Evolutionary conservation across 345 rosid genomes (phyloP), one percentile per base, ranked within the genome.

Genomic region (Corymbia maculata): DNA sequence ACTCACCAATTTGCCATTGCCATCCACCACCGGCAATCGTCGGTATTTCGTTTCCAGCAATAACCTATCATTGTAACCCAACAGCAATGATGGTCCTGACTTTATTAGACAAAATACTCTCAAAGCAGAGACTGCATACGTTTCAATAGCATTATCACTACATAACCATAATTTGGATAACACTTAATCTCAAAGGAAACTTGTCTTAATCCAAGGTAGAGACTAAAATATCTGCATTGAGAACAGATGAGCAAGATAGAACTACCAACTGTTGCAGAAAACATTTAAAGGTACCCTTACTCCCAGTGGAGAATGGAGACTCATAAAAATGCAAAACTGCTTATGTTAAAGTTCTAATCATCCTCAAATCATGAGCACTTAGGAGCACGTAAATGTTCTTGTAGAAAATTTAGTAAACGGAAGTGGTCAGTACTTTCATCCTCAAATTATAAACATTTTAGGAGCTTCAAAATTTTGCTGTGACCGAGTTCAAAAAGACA

Each of bases 11-110:
- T 93, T 94, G 49, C 99, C 99, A 79, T 94, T 89, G 51, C 91
- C 85, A 87, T 94, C 95, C 84, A 97, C 99, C 32, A 97, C 98
- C 21, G 99, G 99, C 89, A 97, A 92, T 87, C 98, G 92, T 85
- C 94, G 98, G 90, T 93, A 96, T 89, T 97, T 97, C 6, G 99
- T 96, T 92, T 96, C 97, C 11, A 97, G 95, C 92, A 97, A 93
- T 95, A 97, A 91, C 94, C 99, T 97, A 87, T 75, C 50, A 75
- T 36, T 9, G 22, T 9, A 75, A 75, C 45, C 82, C 82, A 42
- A 9, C 26, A 21, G 11, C 44, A 19, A 75, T 36, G 82, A 36
- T 36, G 82, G 49, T 26, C 82, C 47, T 13, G 12, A 36, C 80
- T 70, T 70, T 32, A 36, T 70, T 9, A 32, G 47, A 70, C 47